Evolutionary conservation across 2,329 filamentous ascomycete species (phyloP).

Genomic region (Fusarium odoratissimum): DNA sequence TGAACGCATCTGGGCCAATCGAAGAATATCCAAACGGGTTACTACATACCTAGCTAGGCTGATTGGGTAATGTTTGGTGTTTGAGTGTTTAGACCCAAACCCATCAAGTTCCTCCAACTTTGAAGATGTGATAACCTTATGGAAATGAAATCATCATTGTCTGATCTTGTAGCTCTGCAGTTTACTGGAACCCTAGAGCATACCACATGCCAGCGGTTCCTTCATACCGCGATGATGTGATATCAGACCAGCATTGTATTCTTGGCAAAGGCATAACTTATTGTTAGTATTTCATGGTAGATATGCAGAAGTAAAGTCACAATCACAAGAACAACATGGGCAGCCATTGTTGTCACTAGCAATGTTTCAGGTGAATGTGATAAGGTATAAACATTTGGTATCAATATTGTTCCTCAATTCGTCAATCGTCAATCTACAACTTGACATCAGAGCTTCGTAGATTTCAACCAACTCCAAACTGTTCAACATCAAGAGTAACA

Average conservation of each 20-base stretch:
- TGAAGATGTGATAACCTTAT: neutral
- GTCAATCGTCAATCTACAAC: neutral
- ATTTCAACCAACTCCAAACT: neutral
- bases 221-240: no score
- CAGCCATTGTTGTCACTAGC: neutral
- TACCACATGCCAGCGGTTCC: neutral
- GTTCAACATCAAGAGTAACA: neutral
- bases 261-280: neutral
- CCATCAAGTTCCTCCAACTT: neutral
- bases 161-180: neutral
- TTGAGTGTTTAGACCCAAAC: neutral
- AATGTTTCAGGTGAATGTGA: neutral
- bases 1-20: neutral
- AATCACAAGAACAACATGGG: no score
- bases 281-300: neutral
- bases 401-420: slow-evolving; percentile 4
- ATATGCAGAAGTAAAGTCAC: neutral
- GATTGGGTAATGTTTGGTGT: neutral
- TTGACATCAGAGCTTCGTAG: no score
- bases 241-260: neutral
- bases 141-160: neutral
- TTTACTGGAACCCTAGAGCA: no score
- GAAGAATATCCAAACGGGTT: neutral
- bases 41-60: neutral
- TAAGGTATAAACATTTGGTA: neutral